A percentile compares a stretch with the other conserved stretches of the same genome.
phyloP scores from a whole-genome alignment of 176 grass and related monocot genomes.

The Microstegium vimineum region DNA sequence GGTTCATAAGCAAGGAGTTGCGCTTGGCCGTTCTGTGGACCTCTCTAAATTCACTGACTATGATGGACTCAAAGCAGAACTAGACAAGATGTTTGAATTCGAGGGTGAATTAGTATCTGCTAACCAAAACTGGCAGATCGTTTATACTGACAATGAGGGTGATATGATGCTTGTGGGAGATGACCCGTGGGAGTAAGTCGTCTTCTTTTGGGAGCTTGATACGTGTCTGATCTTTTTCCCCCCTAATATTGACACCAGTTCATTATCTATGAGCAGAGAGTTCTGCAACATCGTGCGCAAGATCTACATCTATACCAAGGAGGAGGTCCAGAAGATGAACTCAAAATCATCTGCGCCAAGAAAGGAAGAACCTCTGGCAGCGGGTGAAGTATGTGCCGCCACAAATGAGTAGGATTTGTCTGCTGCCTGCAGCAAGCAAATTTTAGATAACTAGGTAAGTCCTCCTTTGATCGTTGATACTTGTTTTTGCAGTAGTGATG shows the following conservation, averaged over 20 bases:
- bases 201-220: background rate
- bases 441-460: slow-evolving; percentile 43
- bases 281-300: slow-evolving; percentile 81
- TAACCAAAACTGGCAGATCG: slow-evolving; percentile 73
- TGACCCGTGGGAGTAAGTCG: slow-evolving; percentile 91
- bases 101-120: slow-evolving; percentile 52
- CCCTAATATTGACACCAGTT: background rate
- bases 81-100: slow-evolving; percentile 95
- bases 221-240: background rate
- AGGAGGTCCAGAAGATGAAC: slow-evolving; percentile 93
- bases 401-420: slow-evolving; percentile 37
- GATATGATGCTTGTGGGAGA: slow-evolving; percentile 99
- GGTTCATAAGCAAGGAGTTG: slow-evolving; percentile 92
- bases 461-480: background rate
- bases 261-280: slow-evolving; percentile 49
- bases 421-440: background rate
- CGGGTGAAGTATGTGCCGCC: slow-evolving; percentile 29
- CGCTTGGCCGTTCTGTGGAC: slow-evolving; percentile 89
- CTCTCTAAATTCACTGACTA: slow-evolving; percentile 86
- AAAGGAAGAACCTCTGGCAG: slow-evolving; percentile 34
- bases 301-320: slow-evolving; percentile 84
- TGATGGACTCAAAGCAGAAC: slow-evolving; percentile 57
- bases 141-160: slow-evolving; percentile 91
- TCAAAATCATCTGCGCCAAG: slow-evolving; percentile 45
- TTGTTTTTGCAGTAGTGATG: background rate